Base-by-base conservation (phyloP, 352 stramenopile genomes). In the Phytophthora crassamura region DNA sequence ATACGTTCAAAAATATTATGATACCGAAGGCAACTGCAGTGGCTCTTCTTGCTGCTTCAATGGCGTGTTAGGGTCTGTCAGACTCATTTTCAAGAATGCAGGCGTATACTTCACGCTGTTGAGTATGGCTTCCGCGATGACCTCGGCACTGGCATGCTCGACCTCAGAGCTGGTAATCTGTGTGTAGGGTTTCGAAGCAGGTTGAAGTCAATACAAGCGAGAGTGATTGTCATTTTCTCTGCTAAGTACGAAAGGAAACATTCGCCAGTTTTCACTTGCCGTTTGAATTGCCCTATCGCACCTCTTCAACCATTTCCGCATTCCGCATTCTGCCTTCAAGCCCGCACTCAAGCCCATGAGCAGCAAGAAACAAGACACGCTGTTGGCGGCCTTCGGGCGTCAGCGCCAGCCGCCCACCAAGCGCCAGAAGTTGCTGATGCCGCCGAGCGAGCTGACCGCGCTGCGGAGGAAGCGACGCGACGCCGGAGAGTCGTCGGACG, bases 301-400 rank as follows among this genome's bases (percentile, higher is more conserved):
- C 15, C 32, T 15, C 18, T 57, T 45, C 36, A 7, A n/a, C 4
- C 49, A 67, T 59, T 67, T 40, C 50, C 42, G 15, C 14, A 64
- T 61, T 73, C 59, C 22, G 59, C 58, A 64, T 39, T 45, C 43
- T 16, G n/a, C n/a, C n/a, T n/a, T n/a, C n/a, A n/a, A n/a, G n/a
- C n/a, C n/a, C n/a, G n/a, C n/a, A n/a, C n/a, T n/a, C 11, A 38
- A 12, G 11, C 16, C 0, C n/a, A 48, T 30, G 25, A 39, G 32
- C 6, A 79, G 64, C 71, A 79, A 67, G 62, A 74, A 69, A 54
- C 76, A 84, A 64, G 73, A 80, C 60, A 82, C 70, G 38, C 70
- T 84, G 12, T 78, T 67, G 73, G 71, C 67, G 43, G 66, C 73
- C 33, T 80, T 82, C 50, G 57, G 70, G 32, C 55, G 73, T 35